Conservation (phyloP, 495 filamentous ascomycete genomes). For the Podospora bellae-mahoneyi region DNA sequence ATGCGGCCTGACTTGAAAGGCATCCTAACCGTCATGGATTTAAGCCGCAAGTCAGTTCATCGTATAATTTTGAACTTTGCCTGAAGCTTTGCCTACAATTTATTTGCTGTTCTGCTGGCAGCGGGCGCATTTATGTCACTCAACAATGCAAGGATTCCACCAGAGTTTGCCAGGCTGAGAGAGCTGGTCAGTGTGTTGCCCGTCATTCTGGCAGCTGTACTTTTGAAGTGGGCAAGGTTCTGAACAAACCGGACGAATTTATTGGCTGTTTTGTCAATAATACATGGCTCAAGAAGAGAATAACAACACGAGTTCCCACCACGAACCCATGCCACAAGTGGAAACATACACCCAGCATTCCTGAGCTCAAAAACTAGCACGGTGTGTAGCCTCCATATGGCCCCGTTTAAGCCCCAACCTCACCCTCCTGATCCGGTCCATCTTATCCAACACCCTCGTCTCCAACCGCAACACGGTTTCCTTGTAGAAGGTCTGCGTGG, state of each 20-base stretch:
- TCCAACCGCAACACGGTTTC: conserved; percentile 41
- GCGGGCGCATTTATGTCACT: conserved; percentile 60
- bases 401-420: not conserved
- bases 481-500: conserved; percentile 29
- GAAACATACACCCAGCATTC: no score
- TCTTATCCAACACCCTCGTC: conserved; percentile 24
- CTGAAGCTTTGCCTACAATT: conserved; percentile 73
- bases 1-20: conserved; percentile 53
- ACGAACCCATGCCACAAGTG: no score
- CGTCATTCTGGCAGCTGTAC: conserved; percentile 56
- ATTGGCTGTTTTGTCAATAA: no score
- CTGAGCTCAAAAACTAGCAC: not conserved
- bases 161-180: conserved; percentile 70
- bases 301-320: no score
- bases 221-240: conserved; percentile 19
- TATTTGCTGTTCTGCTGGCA: conserved; percentile 66
- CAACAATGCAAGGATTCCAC: conserved; percentile 56
- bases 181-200: conserved; percentile 77
- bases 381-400: not conserved
- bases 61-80: conserved; percentile 68
- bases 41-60: conserved; percentile 51
- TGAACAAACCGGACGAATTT: no score
- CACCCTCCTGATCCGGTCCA: conserved; percentile 16
- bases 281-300: no score
- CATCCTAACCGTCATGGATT: conserved; percentile 56